A percentile compares a stretch with the other conserved stretches of the same genome.
Conservation (phyloP, 768 basidiomycete genomes). For the Dendrothele bispora region DNA sequence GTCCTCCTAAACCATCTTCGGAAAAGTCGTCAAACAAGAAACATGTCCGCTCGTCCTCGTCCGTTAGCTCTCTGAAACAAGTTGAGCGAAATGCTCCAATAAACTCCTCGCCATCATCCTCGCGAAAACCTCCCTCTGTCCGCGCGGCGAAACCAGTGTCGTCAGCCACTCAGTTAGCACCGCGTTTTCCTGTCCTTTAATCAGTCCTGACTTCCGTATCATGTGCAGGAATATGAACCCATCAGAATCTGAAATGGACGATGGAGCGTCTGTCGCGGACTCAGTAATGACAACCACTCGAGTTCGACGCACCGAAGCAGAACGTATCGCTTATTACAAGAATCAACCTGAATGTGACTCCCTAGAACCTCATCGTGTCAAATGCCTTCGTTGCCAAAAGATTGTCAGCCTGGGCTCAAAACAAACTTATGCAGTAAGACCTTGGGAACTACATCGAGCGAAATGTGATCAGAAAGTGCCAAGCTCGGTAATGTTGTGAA, state of each 20-base stretch:
- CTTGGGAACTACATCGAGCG: constrained; percentile 61
- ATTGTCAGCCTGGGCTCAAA: constrained; percentile 56
- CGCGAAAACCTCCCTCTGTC: constrained; percentile 15
- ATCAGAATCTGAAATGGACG: constrained; percentile 42
- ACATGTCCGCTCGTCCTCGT: constrained; percentile 24
- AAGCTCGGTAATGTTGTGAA: constrained; percentile 21
- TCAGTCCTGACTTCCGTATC: not conserved
- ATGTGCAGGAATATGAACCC: not conserved
- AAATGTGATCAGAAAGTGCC: constrained; percentile 48
- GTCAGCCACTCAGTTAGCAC: not conserved
- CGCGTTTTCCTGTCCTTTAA: not conserved
- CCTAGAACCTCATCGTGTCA: constrained; percentile 57
- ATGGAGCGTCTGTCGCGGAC: constrained; percentile 54
- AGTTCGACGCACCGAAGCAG: constrained; percentile 58
- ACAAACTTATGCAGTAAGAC: constrained; percentile 55
- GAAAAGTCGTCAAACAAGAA: constrained; percentile 17
- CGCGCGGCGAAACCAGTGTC: constrained; percentile 14
- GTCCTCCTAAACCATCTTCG: not conserved
- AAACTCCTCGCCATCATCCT: constrained; percentile 15
- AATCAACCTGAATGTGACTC: constrained; percentile 56
- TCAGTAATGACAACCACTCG: constrained; percentile 40
- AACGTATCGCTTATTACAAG: constrained; percentile 63
- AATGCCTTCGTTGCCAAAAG: constrained; percentile 58
- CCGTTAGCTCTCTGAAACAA: constrained; percentile 32
- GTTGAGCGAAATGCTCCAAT: constrained; percentile 9